Evolutionary conservation across 2,329 filamentous ascomycete species (phyloP), one percentile per base, ranked within the genome.

Genomic region (Trichoderma sp.): DNA sequence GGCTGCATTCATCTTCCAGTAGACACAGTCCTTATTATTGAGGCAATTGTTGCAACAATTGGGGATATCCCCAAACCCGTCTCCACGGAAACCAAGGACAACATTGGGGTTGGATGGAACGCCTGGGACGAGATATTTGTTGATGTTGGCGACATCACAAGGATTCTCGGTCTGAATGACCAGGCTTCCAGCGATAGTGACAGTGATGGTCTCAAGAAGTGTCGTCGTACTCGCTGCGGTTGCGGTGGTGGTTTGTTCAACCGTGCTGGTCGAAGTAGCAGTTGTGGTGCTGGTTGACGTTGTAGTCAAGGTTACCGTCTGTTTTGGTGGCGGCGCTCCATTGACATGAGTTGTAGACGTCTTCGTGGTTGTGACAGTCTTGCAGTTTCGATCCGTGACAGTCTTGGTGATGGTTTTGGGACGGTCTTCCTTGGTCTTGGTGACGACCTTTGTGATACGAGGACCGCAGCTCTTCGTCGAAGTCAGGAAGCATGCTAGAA

Each of bases 401-500:
- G 56, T 59, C 56, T 45, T 59, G 35, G 56, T 59, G 56, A 59
- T 19, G 22, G 12, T 19, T 3, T 4, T 15, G 12, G 56, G 19
- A 19, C 22, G 56, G 19, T 59, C 56, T 8, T 59, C 35, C 17
- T 59, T 29, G 22, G 25, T 32, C 5, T 25, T 59, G 8, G 56
- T 59, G 25, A 59, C 25, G 10, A 59, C 25, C 56, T 45, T 42
- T 17, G 56, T 59, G 8, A 29, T 22, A 9, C 17, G 56, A 22
- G 56, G 37, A 7, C 37, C 37, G 13, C 56, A 59, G 25, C 56
- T 59, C 35, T 59, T 45, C 13, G 56, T 59, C 2, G 56, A 29
- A 29, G 56, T 59, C 25, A 59, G 22, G 56, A 59, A 59, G 56
- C 56, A 59, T n/a, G 35, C 56, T 59, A 29, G 56, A 59, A n/a